These are phyloP conservation scores for Carpinus viminea DNA, from an alignment of 306 rosid genomes.

Conservation along the genomic window DNA sequence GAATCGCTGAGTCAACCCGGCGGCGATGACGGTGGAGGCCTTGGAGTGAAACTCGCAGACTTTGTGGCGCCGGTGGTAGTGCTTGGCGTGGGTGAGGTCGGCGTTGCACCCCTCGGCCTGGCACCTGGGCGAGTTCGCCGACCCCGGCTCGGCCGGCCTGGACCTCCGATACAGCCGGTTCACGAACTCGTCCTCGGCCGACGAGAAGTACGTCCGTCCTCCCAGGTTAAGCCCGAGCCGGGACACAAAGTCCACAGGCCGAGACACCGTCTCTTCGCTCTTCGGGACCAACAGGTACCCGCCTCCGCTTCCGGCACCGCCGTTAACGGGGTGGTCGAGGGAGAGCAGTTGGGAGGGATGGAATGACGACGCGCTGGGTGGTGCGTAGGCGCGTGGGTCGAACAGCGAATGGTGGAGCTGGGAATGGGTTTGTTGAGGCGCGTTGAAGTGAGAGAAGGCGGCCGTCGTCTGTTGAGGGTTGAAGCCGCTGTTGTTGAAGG, in stretches of 20 bases:
- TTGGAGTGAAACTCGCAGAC: conserved; percentile 98
- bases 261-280: conserved; percentile 48
- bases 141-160: conserved; percentile 54
- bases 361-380: conserved; percentile 44
- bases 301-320: conserved; percentile 21
- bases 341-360: conserved; percentile 49
- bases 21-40: conserved; percentile 85
- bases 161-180: conserved; percentile 81
- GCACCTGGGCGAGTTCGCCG: conserved; percentile 63
- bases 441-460: conserved; percentile 35
- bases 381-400: conserved; percentile 61
- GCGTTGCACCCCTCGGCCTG: conserved; percentile 98
- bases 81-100: conserved; percentile 88
- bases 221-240: conserved; percentile 91
- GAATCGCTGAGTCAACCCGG: conserved; percentile 98
- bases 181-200: conserved; percentile 77
- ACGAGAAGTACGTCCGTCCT: conserved; percentile 80
- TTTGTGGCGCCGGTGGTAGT: conserved; percentile 98
- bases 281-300: conserved; percentile 66
- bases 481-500: conserved; percentile 20
- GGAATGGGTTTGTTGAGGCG: conserved; percentile 26
- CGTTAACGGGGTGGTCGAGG: conserved; percentile 46
- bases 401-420: conserved; percentile 43
- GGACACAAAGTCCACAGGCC: conserved; percentile 62
- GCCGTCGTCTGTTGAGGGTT: conserved; percentile 26